Conservation (phyloP, 192 early-diverging fungal genomes). For the Coemansia sp. region DNA sequence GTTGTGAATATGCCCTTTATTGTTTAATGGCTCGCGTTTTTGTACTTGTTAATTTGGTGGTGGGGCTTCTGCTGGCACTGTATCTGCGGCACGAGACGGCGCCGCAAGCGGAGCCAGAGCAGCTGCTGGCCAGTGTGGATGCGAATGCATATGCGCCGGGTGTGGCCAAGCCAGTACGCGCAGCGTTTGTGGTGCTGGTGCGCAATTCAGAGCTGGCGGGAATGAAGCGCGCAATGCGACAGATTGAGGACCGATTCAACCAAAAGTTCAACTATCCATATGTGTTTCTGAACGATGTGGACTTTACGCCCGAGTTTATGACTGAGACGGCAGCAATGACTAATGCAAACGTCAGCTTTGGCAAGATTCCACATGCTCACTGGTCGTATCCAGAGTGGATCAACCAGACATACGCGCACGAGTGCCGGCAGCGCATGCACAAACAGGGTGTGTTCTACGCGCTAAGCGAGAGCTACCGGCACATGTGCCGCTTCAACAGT, state of each 20-base stretch:
- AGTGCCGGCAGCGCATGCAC: slow-evolving; percentile 58
- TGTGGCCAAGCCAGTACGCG: slow-evolving; percentile 49
- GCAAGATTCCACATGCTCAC: slow-evolving; percentile 65
- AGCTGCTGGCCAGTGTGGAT: slow-evolving; percentile 17
- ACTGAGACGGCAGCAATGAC: slow-evolving; percentile 57
- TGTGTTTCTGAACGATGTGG: slow-evolving; percentile 81
- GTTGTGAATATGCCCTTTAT: no score
- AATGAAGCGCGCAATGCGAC: slow-evolving; percentile 62
- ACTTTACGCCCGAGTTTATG: slow-evolving; percentile 71
- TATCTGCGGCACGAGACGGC: neutral
- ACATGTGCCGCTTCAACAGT: slow-evolving; percentile 78
- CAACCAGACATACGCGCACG: slow-evolving; percentile 58
- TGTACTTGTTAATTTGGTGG: slow-evolving; percentile 15
- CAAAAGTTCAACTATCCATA: slow-evolving; percentile 77
- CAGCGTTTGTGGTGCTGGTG: slow-evolving; percentile 75
- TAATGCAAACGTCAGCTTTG: slow-evolving; percentile 62
- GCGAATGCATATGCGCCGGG: slow-evolving; percentile 18
- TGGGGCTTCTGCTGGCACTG: slow-evolving; percentile 33
- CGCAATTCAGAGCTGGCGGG: slow-evolving; percentile 68
- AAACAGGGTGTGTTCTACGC: slow-evolving; percentile 61
- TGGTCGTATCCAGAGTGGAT: slow-evolving; percentile 85
- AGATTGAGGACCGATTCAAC: slow-evolving; percentile 83
- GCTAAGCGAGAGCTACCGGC: slow-evolving; percentile 66
- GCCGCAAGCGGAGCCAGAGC: neutral
- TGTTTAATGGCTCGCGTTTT: slow-evolving; percentile 8